Base-by-base conservation (phyloP, 257 asterid species). In the Ophiorrhiza pumila region DNA sequence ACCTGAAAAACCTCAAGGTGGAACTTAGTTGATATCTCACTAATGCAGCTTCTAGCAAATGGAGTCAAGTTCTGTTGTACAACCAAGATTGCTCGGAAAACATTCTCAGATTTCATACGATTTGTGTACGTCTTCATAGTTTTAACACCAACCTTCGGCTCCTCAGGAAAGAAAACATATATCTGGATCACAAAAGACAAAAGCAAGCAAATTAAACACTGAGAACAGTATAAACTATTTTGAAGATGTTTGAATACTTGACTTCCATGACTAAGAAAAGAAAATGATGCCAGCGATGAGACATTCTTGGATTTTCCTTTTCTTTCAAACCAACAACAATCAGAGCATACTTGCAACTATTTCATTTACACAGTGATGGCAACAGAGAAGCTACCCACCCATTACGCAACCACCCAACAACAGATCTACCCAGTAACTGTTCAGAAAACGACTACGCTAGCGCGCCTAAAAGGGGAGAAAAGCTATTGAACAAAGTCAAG, bases 1-100 rank as follows among this genome's bases (percentile, higher is more conserved):
- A 90, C 97, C 96, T 87, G 95, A 60, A 91, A 91, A 80, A 84
- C 90, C 81, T 91, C 97, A 83, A 91, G 79, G 79, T 86, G 92
- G 71, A 89, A 89, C 75, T 87, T 91, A 18, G 92, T 41, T 6
- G 97, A 89, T 77, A 86, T 85, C 80, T 91, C 97, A 82, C 81
- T 74, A 6, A 89, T 77, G 76, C 92, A 85, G 25, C 88, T 77
- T 71, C 80, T 72, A 37, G 96, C 96, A 77, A 78, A 80, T 0
- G 94, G 84, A n/a, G 96, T 92, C 79, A 92, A 68, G 69, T 82
- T 90, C 84, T 88, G 91, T 80, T 92, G 96, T 68, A 88, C 94
- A 29, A 88, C 92, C 52, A 90, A 79, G 69, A 92, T 85, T 59
- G 92, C 94, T 7, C 86, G 84, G 65, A 76, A 82, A 70, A 92